Base-by-base conservation (phyloP, 2,329 filamentous ascomycete genomes). In the Nothophoma quercina region DNA sequence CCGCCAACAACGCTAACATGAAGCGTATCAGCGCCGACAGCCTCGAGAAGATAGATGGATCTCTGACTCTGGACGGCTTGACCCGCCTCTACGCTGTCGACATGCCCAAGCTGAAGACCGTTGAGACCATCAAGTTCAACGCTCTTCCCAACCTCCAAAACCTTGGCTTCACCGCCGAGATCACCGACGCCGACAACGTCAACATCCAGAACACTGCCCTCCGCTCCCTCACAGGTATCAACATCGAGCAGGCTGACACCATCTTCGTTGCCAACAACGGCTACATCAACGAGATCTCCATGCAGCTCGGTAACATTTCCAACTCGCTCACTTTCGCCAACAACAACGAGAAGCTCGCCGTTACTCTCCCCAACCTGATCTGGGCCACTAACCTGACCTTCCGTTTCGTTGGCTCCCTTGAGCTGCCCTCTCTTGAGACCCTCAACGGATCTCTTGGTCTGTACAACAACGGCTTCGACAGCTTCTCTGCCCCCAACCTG, bases 221-320 rank as follows among this genome's bases (percentile, higher is more conserved):
- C 65, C 83, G 80, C 73, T 86, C 83, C 62, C 84, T 99, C 55
- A 82, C 88, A 62, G 92, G 91, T 70, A 89, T 99, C 74, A 89
- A 91, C 73, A 82, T 98, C 60, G 77, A 85, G 59, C 82, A 83
- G n/a, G 87, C 91, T 47, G 83, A 85, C 51, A 82, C 79, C 62
- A 85, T 99, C 73, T 81, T 90, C 75, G 88, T 99, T 77, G 62
- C 62, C 84, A 96, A 96, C 87, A 98, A 98, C 86, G 80, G 79
- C 57, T 88, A 88, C 72, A 83, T 99, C 65, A 85, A 84, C 71
- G 81, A 81, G 56, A 90, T 96, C 79, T 84, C 85, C 71, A 90
- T 92, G 76, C 84, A 89, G 72, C 83, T 98, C 53, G 83, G 83
- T 74, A 93, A 90, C 78, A 84, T 96, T 67, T 88, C 83, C 61